These are phyloP conservation scores for Anethum foeniculum DNA, from an alignment of 140 eudicot genomes.

Conservation along the genomic window DNA sequence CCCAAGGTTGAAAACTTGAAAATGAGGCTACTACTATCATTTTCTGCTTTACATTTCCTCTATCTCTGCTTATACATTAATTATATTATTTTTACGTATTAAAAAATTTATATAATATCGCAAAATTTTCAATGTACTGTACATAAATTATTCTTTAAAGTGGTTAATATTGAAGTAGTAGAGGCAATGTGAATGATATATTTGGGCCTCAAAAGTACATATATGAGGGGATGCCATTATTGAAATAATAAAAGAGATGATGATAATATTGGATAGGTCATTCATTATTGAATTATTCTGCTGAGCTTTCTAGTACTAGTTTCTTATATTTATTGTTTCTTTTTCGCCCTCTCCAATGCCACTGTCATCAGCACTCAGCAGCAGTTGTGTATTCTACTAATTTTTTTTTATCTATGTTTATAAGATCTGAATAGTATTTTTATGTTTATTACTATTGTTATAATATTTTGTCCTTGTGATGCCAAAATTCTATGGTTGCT, in stretches of 20 bases:
- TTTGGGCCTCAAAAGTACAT: background rate
- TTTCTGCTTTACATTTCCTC: background rate
- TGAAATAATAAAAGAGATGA: background rate
- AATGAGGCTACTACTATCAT: background rate
- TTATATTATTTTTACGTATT: too few species aligned
- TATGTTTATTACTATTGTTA: too few species aligned
- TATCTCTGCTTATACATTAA: too few species aligned
- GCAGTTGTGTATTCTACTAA: too few species aligned
- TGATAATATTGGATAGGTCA: background rate
- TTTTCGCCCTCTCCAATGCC: background rate
- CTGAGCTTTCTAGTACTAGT: background rate
- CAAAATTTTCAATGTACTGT: too few species aligned
- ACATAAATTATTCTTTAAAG: too few species aligned
- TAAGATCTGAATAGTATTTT: background rate
- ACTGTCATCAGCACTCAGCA: background rate
- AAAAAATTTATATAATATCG: too few species aligned
- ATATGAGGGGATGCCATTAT: background rate
- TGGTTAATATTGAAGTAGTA: background rate
- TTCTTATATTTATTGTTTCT: background rate
- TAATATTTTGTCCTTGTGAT: background rate
- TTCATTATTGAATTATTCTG: background rate
- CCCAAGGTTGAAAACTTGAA: background rate
- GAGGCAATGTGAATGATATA: background rate
- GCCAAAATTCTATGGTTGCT: background rate
- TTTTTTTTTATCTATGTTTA: too few species aligned